Percentiles rank a stretch among this genome's conserved stretches.
phyloP scores from a whole-genome alignment of 176 grass and related monocot species.

The Bothriochloa decipiens region DNA sequence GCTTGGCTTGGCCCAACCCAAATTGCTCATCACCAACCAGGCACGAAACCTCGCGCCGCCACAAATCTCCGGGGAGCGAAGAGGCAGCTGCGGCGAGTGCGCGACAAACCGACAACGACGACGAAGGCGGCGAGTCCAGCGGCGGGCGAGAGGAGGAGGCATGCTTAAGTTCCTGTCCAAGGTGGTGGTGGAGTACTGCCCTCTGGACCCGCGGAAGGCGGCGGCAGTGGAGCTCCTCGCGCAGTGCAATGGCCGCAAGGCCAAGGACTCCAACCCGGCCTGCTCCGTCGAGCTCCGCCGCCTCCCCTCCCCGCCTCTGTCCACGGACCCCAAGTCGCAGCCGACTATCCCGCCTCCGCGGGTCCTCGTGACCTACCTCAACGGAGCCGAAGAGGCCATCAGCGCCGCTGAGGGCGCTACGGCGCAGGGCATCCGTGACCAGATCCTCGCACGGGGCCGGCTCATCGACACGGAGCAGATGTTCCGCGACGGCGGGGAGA shows the following conservation, averaged over 20 bases:
- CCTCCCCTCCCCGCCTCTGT: conserved; percentile 35
- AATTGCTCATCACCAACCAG: neutral
- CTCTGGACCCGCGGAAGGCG: conserved; percentile 86
- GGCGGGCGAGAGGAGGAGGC: conserved; percentile 17
- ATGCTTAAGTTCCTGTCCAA: conserved; percentile 95
- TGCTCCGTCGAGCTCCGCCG: conserved; percentile 79
- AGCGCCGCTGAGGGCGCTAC: conserved; percentile 62
- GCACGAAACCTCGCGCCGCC: conserved; percentile 5
- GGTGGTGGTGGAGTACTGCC: conserved; percentile 83
- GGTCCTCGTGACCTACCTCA: conserved; percentile 80
- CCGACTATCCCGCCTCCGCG: conserved; percentile 42
- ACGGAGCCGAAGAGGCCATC: conserved; percentile 76
- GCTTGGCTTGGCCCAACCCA: neutral
- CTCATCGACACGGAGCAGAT: conserved; percentile 88
- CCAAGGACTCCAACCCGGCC: conserved; percentile 89
- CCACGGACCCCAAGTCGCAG: conserved; percentile 19
- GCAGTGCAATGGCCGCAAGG: conserved; percentile 92
- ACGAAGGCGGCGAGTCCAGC: neutral
- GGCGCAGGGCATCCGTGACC: conserved; percentile 74
- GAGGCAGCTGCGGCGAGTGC: neutral
- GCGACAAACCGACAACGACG: neutral
- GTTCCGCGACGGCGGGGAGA: conserved; percentile 81
- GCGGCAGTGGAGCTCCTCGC: conserved; percentile 90
- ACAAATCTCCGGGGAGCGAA: neutral
- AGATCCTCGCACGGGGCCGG: conserved; percentile 73